A percentile compares a stretch with the other conserved stretches of the same genome.
Evolutionary conservation across 2,329 filamentous ascomycete genomes (phyloP).

Genomic region (Parascedosporium putredinis): DNA sequence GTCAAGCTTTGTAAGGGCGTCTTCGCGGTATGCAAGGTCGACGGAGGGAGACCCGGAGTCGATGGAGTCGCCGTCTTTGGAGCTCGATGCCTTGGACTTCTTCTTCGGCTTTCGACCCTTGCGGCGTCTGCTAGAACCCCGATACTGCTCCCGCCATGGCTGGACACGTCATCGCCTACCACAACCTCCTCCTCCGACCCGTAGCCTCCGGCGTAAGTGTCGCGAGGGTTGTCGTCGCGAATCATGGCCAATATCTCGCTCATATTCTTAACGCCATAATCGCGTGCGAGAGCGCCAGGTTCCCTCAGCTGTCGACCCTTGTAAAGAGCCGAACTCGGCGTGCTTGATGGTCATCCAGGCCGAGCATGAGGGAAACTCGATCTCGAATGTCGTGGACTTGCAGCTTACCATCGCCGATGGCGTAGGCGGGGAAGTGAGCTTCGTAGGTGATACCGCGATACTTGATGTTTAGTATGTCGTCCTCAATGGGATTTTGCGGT

Average conservation of each 20-base stretch:
- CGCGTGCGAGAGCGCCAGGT: slow-evolving; percentile 42
- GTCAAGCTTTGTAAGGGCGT: slow-evolving; percentile 51
- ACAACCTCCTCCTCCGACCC: slow-evolving; percentile 33
- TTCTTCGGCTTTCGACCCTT: slow-evolving; percentile 34
- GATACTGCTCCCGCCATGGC: slow-evolving; percentile 16
- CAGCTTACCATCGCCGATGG: slow-evolving; percentile 64
- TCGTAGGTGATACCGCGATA: slow-evolving; percentile 56
- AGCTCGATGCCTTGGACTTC: slow-evolving; percentile 20
- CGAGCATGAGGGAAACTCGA: slow-evolving; percentile 57
- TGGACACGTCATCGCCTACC: slow-evolving; percentile 34
- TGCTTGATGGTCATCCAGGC: slow-evolving; percentile 42
- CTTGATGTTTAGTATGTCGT: slow-evolving; percentile 62
- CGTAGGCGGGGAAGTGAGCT: slow-evolving; percentile 63
- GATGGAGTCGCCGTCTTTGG: slow-evolving; percentile 19
- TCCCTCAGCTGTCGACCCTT: slow-evolving; percentile 64
- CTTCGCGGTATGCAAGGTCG: slow-evolving; percentile 22
- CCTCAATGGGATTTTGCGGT: slow-evolving; percentile 31
- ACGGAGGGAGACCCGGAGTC: neutral
- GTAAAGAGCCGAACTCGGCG: slow-evolving; percentile 58
- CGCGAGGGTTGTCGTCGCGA: slow-evolving; percentile 27
- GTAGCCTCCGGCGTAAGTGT: slow-evolving; percentile 15
- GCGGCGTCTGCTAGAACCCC: slow-evolving; percentile 21
- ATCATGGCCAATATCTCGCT: slow-evolving; percentile 41
- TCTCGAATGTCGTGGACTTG: slow-evolving; percentile 55
- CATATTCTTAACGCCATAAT: slow-evolving; percentile 52